Conservation (phyloP, 2,329 filamentous ascomycete species). For the Neofusicoccum parvum region DNA sequence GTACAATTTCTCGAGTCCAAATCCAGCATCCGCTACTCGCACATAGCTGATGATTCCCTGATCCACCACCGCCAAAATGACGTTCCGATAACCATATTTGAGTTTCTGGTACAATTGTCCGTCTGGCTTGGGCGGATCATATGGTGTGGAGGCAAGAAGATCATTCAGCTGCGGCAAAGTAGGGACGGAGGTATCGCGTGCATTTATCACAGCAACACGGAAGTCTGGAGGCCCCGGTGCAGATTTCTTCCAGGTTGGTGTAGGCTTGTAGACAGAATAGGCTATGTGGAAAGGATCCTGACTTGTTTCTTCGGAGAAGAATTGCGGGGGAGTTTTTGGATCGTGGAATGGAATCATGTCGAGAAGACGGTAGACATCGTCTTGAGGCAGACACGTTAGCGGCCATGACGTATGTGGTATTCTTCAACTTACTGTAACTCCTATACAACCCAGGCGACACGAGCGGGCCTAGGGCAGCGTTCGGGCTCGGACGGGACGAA, state of each 20-base stretch:
- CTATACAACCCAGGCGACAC: conserved; percentile 57
- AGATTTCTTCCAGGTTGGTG: conserved; percentile 63
- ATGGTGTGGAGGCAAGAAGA: conserved; percentile 73
- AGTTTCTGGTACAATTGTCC: conserved; percentile 71
- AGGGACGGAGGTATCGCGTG: conserved; percentile 70
- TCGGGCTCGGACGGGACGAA: not conserved
- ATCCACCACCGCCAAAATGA: conserved; percentile 86
- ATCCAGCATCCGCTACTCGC: conserved; percentile 76
- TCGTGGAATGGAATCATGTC: conserved; percentile 73
- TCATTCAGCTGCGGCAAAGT: conserved; percentile 70
- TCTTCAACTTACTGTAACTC: conserved; percentile 51
- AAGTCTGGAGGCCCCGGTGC: conserved; percentile 79
- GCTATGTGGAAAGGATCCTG: conserved; percentile 67
- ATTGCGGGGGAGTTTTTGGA: conserved; percentile 45
- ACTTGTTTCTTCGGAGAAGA: conserved; percentile 28
- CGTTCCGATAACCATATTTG: conserved; percentile 81
- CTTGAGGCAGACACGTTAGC: conserved; percentile 19
- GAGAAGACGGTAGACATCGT: conserved; percentile 74
- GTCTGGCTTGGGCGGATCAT: conserved; percentile 61
- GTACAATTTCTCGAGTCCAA: conserved; percentile 69
- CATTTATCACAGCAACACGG: conserved; percentile 78
- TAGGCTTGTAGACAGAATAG: conserved; percentile 81
- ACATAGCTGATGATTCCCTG: conserved; percentile 88
- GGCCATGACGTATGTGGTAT: conserved; percentile 28
- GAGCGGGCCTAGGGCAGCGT: conserved; percentile 46